These are phyloP conservation scores for Carex littledalei DNA, from an alignment of 176 grass and related monocot species.

Conservation along the genomic window DNA sequence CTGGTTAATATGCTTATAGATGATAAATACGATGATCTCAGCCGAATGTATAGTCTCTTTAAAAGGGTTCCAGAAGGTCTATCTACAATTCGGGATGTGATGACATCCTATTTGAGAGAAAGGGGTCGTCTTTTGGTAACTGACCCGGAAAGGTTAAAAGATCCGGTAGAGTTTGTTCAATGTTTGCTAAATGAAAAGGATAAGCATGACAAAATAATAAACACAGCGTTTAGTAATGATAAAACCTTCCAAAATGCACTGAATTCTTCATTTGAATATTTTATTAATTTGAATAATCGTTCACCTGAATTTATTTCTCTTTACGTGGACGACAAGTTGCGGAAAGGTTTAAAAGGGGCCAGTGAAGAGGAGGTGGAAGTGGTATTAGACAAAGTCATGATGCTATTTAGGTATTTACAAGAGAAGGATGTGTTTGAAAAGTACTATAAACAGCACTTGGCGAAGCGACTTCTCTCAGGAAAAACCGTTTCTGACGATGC, in stretches of 20 bases:
- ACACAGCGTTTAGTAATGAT: conserved; percentile 82
- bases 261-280: conserved; percentile 92
- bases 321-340: conserved; percentile 91
- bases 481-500: conserved; percentile 95
- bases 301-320: conserved; percentile 96
- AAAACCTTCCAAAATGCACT: conserved; percentile 96
- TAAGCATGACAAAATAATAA: conserved; percentile 94
- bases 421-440: conserved; percentile 99
- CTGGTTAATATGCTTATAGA: conserved; percentile 92
- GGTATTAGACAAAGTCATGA: conserved; percentile 95
- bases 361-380: conserved; percentile 92
- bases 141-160: conserved; percentile 85
- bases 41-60: conserved; percentile 83
- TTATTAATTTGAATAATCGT: conserved; percentile 93
- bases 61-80: conserved; percentile 80
- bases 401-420: conserved; percentile 93
- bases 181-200: conserved; percentile 86
- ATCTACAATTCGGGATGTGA: conserved; percentile 64
- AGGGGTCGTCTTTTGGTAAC: conserved; percentile 74
- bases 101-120: conserved; percentile 86
- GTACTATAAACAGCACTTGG: conserved; percentile 94
- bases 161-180: conserved; percentile 93
- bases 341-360: conserved; percentile 81
- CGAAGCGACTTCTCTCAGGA: conserved; percentile 69
- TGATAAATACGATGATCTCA: conserved; percentile 76